Evolutionary conservation across 2,329 filamentous ascomycete species (phyloP).

Genomic region (Alternaria conjuncta): DNA sequence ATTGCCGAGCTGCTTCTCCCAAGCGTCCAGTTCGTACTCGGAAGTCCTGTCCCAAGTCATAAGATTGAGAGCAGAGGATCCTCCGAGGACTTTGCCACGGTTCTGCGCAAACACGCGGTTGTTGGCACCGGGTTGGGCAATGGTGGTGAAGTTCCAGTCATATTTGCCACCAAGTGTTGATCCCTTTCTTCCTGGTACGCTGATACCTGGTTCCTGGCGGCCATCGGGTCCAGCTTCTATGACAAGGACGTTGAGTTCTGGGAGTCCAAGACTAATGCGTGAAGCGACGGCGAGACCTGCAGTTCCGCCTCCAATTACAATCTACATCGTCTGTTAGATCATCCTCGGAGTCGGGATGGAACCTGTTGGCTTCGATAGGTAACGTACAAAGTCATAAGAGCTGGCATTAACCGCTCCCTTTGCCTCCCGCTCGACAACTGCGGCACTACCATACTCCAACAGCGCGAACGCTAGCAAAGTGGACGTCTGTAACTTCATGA

Average conservation of each 20-base stretch:
- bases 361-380: background rate
- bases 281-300: conserved; percentile 40
- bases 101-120: conserved; percentile 52
- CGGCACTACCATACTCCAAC: conserved; percentile 5
- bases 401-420: background rate
- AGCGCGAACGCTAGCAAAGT: conserved; percentile 7
- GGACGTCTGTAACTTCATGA: conserved; percentile 11
- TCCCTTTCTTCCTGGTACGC: conserved; percentile 35
- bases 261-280: conserved; percentile 42
- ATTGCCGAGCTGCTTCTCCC: conserved; percentile 38
- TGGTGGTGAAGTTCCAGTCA: conserved; percentile 54
- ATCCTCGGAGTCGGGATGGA: background rate
- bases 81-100: conserved; percentile 58
- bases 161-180: conserved; percentile 36
- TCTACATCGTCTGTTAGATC: conserved; percentile 6
- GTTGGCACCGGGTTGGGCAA: conserved; percentile 50
- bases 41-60: conserved; percentile 43
- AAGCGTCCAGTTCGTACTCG: conserved; percentile 40
- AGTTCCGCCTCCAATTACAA: conserved; percentile 35
- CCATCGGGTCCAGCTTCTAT: conserved; percentile 41
- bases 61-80: conserved; percentile 55
- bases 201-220: conserved; percentile 33
- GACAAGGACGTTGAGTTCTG: conserved; percentile 28
- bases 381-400: conserved; percentile 12
- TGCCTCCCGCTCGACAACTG: background rate